phyloP scores from a whole-genome alignment of 768 basidiomycete genomes.

The Leucosporidium scottii region DNA sequence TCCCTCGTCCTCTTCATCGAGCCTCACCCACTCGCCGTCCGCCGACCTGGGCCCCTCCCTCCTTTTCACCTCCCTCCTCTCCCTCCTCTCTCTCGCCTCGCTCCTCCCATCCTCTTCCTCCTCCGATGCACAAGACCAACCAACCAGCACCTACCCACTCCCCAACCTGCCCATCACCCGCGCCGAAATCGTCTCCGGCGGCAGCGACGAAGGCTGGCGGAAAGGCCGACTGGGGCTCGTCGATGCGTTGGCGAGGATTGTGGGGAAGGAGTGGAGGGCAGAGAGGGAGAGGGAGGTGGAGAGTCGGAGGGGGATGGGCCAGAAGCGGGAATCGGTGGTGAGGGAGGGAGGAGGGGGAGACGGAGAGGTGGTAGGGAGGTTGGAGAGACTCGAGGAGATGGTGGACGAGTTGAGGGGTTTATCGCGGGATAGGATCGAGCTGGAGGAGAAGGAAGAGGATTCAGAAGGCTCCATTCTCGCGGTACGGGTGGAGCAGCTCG shows the following conservation, averaged over 20 bases:
- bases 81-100: not conserved
- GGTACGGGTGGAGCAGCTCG: no score
- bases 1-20: not conserved
- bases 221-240: not conserved
- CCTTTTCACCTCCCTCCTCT: constrained; percentile 9
- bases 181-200: no score
- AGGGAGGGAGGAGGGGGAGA: not conserved
- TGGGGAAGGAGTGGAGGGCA: not conserved
- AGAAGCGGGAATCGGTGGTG: not conserved
- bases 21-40: not conserved
- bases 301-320: not conserved
- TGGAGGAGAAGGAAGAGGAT: no score
- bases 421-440: not conserved
- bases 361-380: not conserved
- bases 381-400: not conserved
- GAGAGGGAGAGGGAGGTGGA: not conserved
- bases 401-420: not conserved
- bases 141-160: not conserved
- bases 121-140: not conserved
- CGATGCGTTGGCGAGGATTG: not conserved
- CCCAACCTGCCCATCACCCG: no score
- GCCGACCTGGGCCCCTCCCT: constrained; percentile 2
- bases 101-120: not conserved
- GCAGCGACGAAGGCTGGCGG: not conserved
- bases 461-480: no score